phyloP scores from a whole-genome alignment of 495 filamentous ascomycete genomes.

The Aspergillus coremiiformis region DNA sequence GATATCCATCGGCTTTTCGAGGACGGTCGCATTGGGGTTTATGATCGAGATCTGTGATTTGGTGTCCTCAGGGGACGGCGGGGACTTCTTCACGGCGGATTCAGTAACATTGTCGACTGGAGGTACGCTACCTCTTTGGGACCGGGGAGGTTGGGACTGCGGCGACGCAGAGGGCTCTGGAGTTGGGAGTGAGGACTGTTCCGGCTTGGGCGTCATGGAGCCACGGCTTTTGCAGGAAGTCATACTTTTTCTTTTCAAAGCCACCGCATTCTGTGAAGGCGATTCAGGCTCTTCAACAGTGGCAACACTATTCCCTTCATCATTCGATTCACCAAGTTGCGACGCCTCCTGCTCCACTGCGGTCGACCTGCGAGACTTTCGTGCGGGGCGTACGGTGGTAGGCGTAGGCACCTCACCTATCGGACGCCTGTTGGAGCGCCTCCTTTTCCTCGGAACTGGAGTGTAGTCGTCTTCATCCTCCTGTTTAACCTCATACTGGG shows the following conservation, averaged over 20 bases:
- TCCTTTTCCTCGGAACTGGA: slow-evolving; percentile 53
- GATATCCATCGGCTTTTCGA: slow-evolving; percentile 92
- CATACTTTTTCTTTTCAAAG: slow-evolving; percentile 64
- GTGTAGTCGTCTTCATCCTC: slow-evolving; percentile 67
- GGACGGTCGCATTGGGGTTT: slow-evolving; percentile 61
- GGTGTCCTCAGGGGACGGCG: slow-evolving; percentile 31
- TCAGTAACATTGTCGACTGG: slow-evolving; percentile 75
- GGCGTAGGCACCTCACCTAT: slow-evolving; percentile 47
- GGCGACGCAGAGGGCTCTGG: slow-evolving; percentile 51
- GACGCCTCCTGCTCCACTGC: slow-evolving; percentile 25
- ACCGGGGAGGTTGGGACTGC: slow-evolving; percentile 44
- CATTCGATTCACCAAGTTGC: slow-evolving; percentile 23
- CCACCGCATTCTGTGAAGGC: slow-evolving; percentile 54
- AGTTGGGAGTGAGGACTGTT: slow-evolving; percentile 49
- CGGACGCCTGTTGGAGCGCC: slow-evolving; percentile 49
- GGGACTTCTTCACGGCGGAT: slow-evolving; percentile 55
- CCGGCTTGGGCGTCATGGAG: slow-evolving; percentile 36
- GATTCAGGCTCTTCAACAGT: slow-evolving; percentile 44
- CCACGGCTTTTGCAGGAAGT: slow-evolving; percentile 48
- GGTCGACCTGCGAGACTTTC: slow-evolving; percentile 29
- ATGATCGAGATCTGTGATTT: slow-evolving; percentile 54
- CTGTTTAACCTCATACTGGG: slow-evolving; percentile 38
- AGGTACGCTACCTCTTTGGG: slow-evolving; percentile 42
- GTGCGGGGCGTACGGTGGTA: slow-evolving; percentile 27
- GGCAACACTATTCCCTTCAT: slow-evolving; percentile 44